Evolutionary conservation across 1,284 basidiomycete species (phyloP).

Genomic region (Trichosporon sp.): DNA sequence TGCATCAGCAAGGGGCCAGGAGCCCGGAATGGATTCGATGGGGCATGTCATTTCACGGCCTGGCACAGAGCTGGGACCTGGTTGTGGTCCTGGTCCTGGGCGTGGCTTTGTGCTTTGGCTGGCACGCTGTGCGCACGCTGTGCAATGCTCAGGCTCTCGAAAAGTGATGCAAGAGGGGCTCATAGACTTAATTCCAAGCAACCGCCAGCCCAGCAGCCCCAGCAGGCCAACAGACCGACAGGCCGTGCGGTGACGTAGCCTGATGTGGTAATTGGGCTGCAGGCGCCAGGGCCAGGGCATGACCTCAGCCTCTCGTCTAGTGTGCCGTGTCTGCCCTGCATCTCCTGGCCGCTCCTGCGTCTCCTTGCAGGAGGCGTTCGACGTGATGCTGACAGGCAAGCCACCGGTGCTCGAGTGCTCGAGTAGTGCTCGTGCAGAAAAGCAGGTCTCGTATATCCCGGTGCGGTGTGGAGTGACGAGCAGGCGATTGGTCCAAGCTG

Average conservation of each 20-base stretch:
- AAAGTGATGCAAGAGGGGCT: neutral
- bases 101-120: neutral
- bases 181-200: neutral
- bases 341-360: neutral
- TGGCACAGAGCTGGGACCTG: neutral
- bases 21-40: neutral
- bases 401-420: neutral
- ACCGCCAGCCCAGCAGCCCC: neutral
- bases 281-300: conserved; percentile 3
- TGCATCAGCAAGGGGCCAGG: neutral
- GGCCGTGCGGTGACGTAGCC: conserved; percentile 1
- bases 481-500: neutral
- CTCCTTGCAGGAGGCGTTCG: too few species aligned
- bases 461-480: neutral
- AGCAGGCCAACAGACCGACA: neutral
- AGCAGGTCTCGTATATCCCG: neutral
- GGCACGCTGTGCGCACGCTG: neutral
- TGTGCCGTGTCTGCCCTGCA: neutral
- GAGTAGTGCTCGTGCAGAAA: too few species aligned
- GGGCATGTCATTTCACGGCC: neutral
- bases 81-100: neutral
- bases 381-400: neutral
- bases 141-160: neutral
- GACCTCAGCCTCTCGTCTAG: neutral
- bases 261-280: conserved; percentile 3